Evolutionary conservation across 192 early-diverging fungal species (phyloP).

Genomic region (Radiomyces spectabilis): DNA sequence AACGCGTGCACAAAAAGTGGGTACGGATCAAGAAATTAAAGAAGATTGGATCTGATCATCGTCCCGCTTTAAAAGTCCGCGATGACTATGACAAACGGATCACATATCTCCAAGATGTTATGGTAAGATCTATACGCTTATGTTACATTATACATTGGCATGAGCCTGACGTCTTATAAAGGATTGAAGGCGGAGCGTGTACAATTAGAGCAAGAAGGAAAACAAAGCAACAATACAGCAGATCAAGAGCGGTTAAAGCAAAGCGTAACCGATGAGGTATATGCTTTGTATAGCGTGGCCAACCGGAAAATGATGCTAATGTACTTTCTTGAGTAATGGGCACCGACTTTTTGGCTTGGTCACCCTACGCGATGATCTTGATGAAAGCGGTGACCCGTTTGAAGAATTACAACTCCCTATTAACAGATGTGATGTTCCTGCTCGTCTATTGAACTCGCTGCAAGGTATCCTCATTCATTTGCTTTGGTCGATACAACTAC

Average conservation of each 20-base stretch:
- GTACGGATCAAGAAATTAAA: too few relatives aligned
- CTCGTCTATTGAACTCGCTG: neutral
- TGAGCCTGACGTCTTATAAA: too few relatives aligned
- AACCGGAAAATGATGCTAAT: neutral
- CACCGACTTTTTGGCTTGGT: neutral
- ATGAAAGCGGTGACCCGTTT: neutral
- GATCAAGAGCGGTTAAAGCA: neutral
- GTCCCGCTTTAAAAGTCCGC: too few relatives aligned
- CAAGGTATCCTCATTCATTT: neutral
- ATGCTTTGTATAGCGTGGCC: neutral
- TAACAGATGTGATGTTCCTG: neutral
- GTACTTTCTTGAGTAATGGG: neutral
- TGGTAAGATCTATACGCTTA: too few relatives aligned
- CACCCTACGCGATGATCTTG: neutral
- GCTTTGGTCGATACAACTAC: neutral
- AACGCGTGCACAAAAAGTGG: too few relatives aligned
- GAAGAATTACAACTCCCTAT: neutral
- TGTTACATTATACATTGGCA: too few relatives aligned
- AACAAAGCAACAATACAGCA: neutral
- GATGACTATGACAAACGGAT: too few relatives aligned
- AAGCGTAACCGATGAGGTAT: neutral
- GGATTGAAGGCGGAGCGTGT: neutral
- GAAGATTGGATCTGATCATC: too few relatives aligned
- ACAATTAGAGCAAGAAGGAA: neutral
- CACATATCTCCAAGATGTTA: too few relatives aligned